Base-by-base conservation (phyloP, 352 stramenopile genomes). In the Globisporangium perplexum region DNA sequence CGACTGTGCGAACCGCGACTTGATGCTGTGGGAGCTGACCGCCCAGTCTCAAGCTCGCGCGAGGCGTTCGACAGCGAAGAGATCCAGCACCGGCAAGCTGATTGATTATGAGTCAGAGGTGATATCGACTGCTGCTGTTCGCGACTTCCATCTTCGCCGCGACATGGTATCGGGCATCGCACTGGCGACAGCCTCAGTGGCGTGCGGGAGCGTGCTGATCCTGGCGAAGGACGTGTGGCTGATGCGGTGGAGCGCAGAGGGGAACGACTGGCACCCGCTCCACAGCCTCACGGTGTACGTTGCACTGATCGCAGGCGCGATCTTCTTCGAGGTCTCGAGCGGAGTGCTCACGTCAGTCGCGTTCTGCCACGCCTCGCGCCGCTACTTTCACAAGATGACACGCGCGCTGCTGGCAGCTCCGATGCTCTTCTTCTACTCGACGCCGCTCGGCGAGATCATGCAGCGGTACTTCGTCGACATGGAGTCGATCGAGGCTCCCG, bases 341-440 rank as follows among this genome's bases (percentile, higher is more conserved):
- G 62, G 23, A 12, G 23, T 33, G 2, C 10, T 17, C 14, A 33
- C 44, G 12, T 48, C 62, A 2, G 57, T 76, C 0, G n/a, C 31
- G 47, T 23, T 76, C 20, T 54, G 67, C 7, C 45, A 28, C 23
- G 63, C 59, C 11, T 62, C 68, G 26, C 68, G 69, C 45, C 50
- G 35, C 2, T 62, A 72, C 53, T 77, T 77, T 23, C 56, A 59
- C 31, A 50, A 64, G 7, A 74, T 77, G 69, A 77, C 69, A 20
- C 50, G 20, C 24, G 59, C 69, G 30, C 49, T 77, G 28, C 48
- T 77, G 8, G 59, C 47, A 30, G 66, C 69, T 0, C 66, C 69
- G 4, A 74, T 77, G 66, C 59, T 54, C 7, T 77, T 77, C 57
- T 77, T 74, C 35, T 74, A 77, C 48, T 56, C 62, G 30, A 77